Conservation (phyloP, 768 basidiomycete genomes). For the Hericium alpestre region DNA sequence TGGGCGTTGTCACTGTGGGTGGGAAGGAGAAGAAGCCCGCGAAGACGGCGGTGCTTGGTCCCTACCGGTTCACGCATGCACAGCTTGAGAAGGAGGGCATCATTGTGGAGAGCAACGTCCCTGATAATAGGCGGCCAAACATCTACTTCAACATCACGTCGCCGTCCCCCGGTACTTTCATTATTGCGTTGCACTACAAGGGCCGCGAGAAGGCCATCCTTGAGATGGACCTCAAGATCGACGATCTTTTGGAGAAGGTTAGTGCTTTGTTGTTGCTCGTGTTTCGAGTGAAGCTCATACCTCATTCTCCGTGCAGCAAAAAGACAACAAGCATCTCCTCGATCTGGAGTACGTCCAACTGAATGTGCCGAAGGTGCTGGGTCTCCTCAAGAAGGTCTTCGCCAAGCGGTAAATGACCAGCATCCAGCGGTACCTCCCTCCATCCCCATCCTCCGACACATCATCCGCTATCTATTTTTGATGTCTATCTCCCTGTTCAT, state of each 20-base stretch:
- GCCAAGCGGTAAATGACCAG: conserved; percentile 21
- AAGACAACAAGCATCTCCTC: conserved; percentile 92
- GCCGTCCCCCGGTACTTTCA: conserved; percentile 95
- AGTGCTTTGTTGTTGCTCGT: conserved; percentile 13
- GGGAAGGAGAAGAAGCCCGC: conserved; percentile 93
- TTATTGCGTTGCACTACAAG: conserved; percentile 98
- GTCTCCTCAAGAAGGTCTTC: conserved; percentile 88
- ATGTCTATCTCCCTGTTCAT: conserved; percentile 4
- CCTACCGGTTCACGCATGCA: conserved; percentile 95
- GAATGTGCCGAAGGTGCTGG: conserved; percentile 91
- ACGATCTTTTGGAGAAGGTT: conserved; percentile 95
- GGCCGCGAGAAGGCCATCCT: conserved; percentile 97
- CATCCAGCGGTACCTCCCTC: neutral
- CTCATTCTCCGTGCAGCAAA: conserved; percentile 56
- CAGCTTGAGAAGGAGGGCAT: conserved; percentile 99
- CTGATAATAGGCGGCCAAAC: conserved; percentile 96
- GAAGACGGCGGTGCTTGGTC: conserved; percentile 82
- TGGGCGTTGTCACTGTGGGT: conserved; percentile 90
- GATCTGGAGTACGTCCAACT: conserved; percentile 97
- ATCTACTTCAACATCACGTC: conserved; percentile 99
- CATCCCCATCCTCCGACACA: neutral
- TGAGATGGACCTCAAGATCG: conserved; percentile 99
- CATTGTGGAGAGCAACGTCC: conserved; percentile 98
- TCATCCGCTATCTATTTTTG: conserved; percentile 1
- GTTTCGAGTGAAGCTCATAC: neutral